phyloP scores from a whole-genome alignment of 495 filamentous ascomycete genomes.

The Apodospora peruviana region DNA sequence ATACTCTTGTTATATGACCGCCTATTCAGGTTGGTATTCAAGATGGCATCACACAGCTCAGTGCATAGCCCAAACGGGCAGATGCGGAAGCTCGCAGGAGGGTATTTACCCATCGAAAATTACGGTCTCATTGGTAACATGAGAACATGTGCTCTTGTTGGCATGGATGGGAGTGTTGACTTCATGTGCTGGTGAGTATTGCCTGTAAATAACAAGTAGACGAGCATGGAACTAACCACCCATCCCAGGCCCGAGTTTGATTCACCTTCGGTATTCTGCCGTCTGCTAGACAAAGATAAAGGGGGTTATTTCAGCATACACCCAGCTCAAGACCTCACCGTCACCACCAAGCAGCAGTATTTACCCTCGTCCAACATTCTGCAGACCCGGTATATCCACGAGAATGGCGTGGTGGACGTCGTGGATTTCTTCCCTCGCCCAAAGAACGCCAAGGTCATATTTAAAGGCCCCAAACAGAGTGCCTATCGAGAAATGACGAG shows the following conservation, averaged over 20 bases:
- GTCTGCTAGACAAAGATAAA: constrained; percentile 63
- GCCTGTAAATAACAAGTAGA: too few relatives aligned
- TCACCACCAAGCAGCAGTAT: constrained; percentile 64
- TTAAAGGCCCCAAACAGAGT: constrained; percentile 37
- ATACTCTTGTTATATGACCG: too few relatives aligned
- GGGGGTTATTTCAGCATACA: constrained; percentile 63
- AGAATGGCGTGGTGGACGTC: constrained; percentile 64
- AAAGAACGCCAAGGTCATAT: constrained; percentile 36
- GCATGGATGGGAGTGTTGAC: constrained; percentile 65
- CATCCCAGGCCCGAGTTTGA: constrained; percentile 58
- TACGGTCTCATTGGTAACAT: constrained; percentile 76
- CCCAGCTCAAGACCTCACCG: constrained; percentile 37
- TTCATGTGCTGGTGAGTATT: constrained; percentile 66
- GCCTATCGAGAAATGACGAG: constrained; percentile 46
- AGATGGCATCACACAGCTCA: constrained; percentile 17
- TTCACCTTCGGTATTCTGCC: constrained; percentile 61
- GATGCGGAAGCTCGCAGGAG: constrained; percentile 20
- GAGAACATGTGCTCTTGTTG: constrained; percentile 68
- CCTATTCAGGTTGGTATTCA: too few relatives aligned
- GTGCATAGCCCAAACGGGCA: constrained; percentile 15
- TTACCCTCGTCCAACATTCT: constrained; percentile 65
- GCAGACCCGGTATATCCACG: constrained; percentile 64
- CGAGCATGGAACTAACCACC: too few relatives aligned
- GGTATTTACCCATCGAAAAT: constrained; percentile 64
- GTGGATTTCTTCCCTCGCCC: constrained; percentile 68